Base-by-base conservation (phyloP, 192 early-diverging fungal genomes). In the Backusella westeae region DNA sequence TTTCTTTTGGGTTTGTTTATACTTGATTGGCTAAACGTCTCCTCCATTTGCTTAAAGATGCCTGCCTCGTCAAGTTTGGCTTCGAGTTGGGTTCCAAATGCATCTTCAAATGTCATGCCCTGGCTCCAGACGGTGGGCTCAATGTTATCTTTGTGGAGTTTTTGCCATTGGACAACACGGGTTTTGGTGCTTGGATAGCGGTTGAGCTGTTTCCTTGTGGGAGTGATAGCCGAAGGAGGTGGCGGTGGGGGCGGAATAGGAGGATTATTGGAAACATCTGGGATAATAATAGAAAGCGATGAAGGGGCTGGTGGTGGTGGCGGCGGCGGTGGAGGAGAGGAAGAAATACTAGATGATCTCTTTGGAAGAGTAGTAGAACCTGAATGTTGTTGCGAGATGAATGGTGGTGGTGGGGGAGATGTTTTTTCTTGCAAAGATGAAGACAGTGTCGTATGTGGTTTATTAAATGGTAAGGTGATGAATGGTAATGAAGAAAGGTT, bases 101-200 rank as follows among this genome's bases (percentile, higher is more conserved):
- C 21, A 14, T 14, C 56, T 63, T 63, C 23, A 8, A 77, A 71
- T 19, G 66, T 21, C 4, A 65, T 41, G 12, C 42, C 46, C 1
- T 67, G 34, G 32, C 68, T 76, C 75, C 75, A 81, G 12, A 81
- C 52, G 4, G 80, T 77, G 15, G 76, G 53, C 46, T 81, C 53
- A 34, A 81, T 77, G 7, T 71, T 59, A 49, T 73, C 39, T 0
- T 42, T 42, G 38, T 80, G 75, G 4, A 80, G 12, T 39, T 80
- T 80, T 52, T 80, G 79, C 79, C 79, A 80, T 67, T 80, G 79
- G 1, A 80, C 44, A 34, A 70, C 79, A 59, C 79, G 78, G 7
- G 39, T 77, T 65, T 67, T 80, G 19, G 73, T 69, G 49, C 29
- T 78, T 52, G 75, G 75, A 14, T 76, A 53, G 23, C 63, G 78